A percentile compares a stretch with the other conserved stretches of the same genome.
phyloP scores from a whole-genome alignment of 2,329 filamentous ascomycete species.

The Corniculantispora saksenae region DNA sequence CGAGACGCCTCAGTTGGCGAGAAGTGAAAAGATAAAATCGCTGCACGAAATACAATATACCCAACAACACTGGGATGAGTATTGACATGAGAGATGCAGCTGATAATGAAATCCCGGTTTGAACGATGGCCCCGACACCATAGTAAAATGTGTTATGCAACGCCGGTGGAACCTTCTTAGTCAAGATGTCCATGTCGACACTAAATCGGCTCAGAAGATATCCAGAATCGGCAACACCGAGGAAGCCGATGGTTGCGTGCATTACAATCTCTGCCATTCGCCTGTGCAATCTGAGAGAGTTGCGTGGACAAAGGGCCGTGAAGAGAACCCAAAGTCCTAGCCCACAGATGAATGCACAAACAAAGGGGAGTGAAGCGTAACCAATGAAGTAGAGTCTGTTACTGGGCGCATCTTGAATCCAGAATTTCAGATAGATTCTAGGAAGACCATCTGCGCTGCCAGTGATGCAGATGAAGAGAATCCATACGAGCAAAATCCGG shows the following conservation, averaged over 20 bases:
- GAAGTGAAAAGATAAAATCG: conserved; percentile 4
- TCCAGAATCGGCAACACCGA: background rate
- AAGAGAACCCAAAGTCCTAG: no score
- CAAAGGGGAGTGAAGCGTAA: background rate
- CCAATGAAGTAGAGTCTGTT: background rate
- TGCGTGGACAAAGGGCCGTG: no score
- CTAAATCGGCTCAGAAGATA: background rate
- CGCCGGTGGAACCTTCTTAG: background rate
- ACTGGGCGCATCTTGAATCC: background rate
- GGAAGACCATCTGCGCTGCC: background rate
- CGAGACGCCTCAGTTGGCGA: background rate
- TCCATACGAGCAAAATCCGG: background rate
- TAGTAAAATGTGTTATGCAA: background rate
- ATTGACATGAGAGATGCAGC: no score
- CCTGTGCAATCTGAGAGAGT: background rate
- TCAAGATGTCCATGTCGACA: conserved; percentile 3
- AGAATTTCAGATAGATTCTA: background rate
- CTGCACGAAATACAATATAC: background rate
- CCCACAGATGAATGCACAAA: no score
- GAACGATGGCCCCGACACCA: background rate
- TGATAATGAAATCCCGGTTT: no score
- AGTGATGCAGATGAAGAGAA: background rate
- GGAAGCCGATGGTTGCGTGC: background rate
- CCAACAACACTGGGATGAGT: no score
- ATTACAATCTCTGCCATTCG: background rate